Evolutionary conservation across 2,329 filamentous ascomycete genomes (phyloP).

Genomic region (Graphiopsis chlorocephala): DNA sequence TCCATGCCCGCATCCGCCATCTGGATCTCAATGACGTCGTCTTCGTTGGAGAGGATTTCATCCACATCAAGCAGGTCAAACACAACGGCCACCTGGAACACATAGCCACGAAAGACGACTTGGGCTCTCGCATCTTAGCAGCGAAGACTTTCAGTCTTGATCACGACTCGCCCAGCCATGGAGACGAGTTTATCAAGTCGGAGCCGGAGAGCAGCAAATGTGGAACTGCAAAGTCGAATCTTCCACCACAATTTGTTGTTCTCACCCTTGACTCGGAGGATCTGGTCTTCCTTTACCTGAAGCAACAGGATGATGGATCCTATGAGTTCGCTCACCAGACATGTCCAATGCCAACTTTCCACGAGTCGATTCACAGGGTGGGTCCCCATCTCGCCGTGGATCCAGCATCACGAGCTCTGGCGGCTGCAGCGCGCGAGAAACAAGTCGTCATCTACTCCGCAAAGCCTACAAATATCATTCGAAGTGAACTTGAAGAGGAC

Average conservation of each 20-base stretch:
- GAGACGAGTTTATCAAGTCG: conserved; percentile 26
- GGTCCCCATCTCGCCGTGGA: conserved; percentile 73
- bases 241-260: conserved; percentile 76
- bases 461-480: conserved; percentile 50
- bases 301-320: conserved; percentile 41
- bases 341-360: conserved; percentile 57
- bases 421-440: conserved; percentile 67
- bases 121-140: conserved; percentile 74
- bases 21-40: conserved; percentile 74
- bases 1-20: conserved; percentile 75
- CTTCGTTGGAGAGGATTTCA: conserved; percentile 76
- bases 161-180: conserved; percentile 36
- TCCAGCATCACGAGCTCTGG: conserved; percentile 62
- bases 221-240: conserved; percentile 29
- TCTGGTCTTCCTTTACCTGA: conserved; percentile 73
- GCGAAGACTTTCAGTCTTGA: conserved; percentile 66
- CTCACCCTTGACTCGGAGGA: conserved; percentile 72
- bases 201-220: conserved; percentile 17
- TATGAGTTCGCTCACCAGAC: conserved; percentile 61
- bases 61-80: conserved; percentile 71
- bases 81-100: conserved; percentile 67
- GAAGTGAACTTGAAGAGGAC: conserved; percentile 48
- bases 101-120: conserved; percentile 74
- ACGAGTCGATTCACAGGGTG: conserved; percentile 52
- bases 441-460: conserved; percentile 71